Evolutionary conservation across 202 grass and related monocot genomes (phyloP), one percentile per base, ranked within the genome.

Genomic region (Carex arenaria): DNA sequence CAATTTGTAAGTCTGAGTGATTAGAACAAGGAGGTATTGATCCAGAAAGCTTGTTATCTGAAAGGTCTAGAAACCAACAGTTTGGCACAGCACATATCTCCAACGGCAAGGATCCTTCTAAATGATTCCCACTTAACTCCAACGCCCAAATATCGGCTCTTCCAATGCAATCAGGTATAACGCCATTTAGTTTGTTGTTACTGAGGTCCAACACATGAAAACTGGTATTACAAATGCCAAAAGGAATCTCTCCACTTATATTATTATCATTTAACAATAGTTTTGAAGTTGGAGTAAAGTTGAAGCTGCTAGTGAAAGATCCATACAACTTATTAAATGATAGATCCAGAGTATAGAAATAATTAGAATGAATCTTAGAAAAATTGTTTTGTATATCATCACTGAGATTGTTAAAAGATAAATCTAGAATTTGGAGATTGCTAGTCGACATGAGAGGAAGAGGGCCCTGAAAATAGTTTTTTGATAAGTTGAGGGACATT

Each of bases 11-110:
- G 54, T 7, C 9, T 3, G 56, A 4, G 0, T 13, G 0, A 62
- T 80, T 80, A 4, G 13, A 62, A 40, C 23, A 38, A 13, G 19
- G 26, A 14, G 4, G 84, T 13, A 34, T 81, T 10, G 2, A 10
- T 13, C 87, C 87, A 31, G 63, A 89, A 26, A 89, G 12, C 10
- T 7, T 65, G 19, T 89, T 89, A 23, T 54, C 1, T 12, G 87
- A 86, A 1, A 86, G 52, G 15, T 86, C 84, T 79, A 18, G 14
- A 0, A 45, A 89, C 13, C 0, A 1, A 0, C 10, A 0, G 0
- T 0, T 0, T 11, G 0, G 0, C 7, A 10, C 0, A 20, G 0
- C 10, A 20, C 2, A 86, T 0, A 89, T 0, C 2, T 56, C 15
- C 2, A 3, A 7, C 3, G 61, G 61, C 36, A 89, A 61, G 1